Percentiles rank a stretch among this genome's conserved stretches.
These are phyloP conservation scores for Orbilia oligospora DNA, from an alignment of 2,329 filamentous ascomycete genomes.

Conservation along the genomic window DNA sequence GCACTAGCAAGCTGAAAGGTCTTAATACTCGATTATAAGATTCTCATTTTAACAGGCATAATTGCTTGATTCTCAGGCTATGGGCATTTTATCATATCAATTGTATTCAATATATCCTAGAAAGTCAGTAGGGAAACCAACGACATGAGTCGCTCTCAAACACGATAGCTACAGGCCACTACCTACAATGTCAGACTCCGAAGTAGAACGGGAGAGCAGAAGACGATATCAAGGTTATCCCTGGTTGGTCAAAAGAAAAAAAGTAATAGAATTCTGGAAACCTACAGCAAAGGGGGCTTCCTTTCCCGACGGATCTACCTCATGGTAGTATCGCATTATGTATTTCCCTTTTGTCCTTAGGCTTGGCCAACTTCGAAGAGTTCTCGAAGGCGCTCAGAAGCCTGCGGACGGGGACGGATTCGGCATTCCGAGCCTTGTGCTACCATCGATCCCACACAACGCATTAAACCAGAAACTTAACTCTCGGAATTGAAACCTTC, in stretches of 20 bases:
- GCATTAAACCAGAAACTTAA: neutral
- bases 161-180: no score
- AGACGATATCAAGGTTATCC: neutral
- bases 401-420: conserved; percentile 18
- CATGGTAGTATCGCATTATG: neutral
- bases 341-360: neutral
- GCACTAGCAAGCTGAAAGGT: conserved; percentile 1
- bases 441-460: conserved; percentile 33
- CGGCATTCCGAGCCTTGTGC: conserved; percentile 31
- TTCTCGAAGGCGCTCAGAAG: conserved; percentile 16
- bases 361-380: neutral
- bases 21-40: conserved; percentile 32
- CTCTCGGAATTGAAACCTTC: neutral
- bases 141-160: neutral
- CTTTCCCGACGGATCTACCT: neutral
- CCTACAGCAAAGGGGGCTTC: neutral
- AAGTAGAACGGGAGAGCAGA: neutral
- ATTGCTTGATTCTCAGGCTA: conserved; percentile 32
- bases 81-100: conserved; percentile 2
- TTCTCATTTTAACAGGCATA: neutral
- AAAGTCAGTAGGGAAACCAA: neutral
- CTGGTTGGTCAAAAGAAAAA: neutral
- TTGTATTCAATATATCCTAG: neutral
- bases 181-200: neutral
- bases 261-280: conserved; percentile 16